phyloP scores from a whole-genome alignment of 1,284 basidiomycete genomes.

The Pseudozyma flocculosa region DNA sequence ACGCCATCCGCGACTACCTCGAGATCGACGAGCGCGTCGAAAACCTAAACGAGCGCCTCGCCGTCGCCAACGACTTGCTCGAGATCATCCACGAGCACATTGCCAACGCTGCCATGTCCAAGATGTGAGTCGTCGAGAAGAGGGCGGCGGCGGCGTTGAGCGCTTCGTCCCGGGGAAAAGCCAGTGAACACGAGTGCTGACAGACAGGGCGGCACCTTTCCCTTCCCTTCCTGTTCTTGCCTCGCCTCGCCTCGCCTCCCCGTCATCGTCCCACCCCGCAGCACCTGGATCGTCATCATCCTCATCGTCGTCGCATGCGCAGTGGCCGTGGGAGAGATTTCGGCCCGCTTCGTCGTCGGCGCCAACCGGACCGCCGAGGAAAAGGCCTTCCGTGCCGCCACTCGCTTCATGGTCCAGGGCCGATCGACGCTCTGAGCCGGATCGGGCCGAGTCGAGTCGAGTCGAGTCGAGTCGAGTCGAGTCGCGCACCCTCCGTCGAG shows the following conservation, averaged over 20 bases:
- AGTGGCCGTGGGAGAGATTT: slow-evolving; percentile 81
- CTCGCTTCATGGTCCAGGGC: not conserved
- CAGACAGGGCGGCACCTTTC: too few species aligned
- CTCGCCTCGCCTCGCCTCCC: not conserved
- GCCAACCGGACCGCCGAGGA: slow-evolving; percentile 24
- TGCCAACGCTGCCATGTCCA: slow-evolving; percentile 78
- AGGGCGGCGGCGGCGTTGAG: not conserved
- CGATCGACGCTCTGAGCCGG: not conserved
- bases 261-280: not conserved
- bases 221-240: not conserved
- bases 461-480: too few species aligned
- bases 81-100: slow-evolving; percentile 86
- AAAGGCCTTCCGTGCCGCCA: not conserved
- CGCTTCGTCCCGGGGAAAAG: too few species aligned
- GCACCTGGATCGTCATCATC: slow-evolving; percentile 91
- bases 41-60: slow-evolving; percentile 83
- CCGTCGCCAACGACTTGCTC: slow-evolving; percentile 71
- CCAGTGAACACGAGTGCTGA: too few species aligned
- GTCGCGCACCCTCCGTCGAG: too few species aligned
- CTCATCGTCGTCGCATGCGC: slow-evolving; percentile 84
- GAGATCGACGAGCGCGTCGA: slow-evolving; percentile 83
- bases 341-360: slow-evolving; percentile 72
- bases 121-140: slow-evolving; percentile 48
- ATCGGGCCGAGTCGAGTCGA: too few species aligned
- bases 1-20: slow-evolving; percentile 91